Evolutionary conservation across 257 asterid species (phyloP).

Genomic region (Lithospermum erythrorhizon): DNA sequence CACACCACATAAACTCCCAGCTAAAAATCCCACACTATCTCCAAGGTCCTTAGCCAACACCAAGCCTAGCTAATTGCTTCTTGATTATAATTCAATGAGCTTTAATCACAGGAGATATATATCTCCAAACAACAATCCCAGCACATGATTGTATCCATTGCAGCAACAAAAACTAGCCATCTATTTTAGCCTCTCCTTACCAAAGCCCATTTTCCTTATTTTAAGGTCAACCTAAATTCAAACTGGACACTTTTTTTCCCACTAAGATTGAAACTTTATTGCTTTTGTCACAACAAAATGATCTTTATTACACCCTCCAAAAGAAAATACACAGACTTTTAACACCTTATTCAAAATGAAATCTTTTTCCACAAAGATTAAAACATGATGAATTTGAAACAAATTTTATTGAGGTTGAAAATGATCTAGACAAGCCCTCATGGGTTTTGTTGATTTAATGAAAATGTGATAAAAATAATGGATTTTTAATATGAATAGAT

Average conservation of each 20-base stretch:
- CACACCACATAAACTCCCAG: constrained; percentile 36
- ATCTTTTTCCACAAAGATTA: too few species aligned
- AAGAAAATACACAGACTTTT: neutral
- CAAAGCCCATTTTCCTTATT: constrained; percentile 1
- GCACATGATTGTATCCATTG: constrained; percentile 52
- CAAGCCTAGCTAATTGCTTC: constrained; percentile 29
- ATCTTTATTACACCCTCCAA: neutral
- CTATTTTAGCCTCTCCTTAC: constrained; percentile 24
- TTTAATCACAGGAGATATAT: constrained; percentile 31
- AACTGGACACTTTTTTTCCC: neutral
- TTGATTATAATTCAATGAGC: constrained; percentile 33
- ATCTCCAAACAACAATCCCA: constrained; percentile 46
- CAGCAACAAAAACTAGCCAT: constrained; percentile 48
- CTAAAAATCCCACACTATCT: constrained; percentile 43
- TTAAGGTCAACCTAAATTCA: constrained; percentile 1
- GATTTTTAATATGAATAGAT: too few species aligned
- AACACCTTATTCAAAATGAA: too few species aligned
- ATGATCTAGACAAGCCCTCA: too few species aligned
- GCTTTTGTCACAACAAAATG: too few species aligned
- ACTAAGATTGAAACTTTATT: neutral
- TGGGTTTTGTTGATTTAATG: too few species aligned
- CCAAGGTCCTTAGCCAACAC: constrained; percentile 49
- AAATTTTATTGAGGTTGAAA: too few species aligned
- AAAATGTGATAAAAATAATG: too few species aligned
- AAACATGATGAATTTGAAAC: too few species aligned